Evolutionary conservation across 768 basidiomycete species (phyloP).

Genomic region (Sporobolomyces phaffii): DNA sequence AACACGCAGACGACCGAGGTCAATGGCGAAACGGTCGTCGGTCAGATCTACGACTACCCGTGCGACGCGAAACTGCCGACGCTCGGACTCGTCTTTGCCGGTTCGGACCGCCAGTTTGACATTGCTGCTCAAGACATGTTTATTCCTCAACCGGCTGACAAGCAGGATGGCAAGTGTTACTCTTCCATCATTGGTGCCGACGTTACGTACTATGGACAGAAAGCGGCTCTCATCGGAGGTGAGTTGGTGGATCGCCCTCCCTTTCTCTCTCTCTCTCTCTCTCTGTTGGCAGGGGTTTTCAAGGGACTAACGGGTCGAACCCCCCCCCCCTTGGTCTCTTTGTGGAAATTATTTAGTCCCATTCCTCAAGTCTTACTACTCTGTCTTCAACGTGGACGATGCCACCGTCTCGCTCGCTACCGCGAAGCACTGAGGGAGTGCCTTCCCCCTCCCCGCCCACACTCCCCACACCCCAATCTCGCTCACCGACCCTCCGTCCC

Average conservation of each 20-base stretch:
- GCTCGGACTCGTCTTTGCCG: slow-evolving; percentile 7
- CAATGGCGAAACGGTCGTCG: background rate
- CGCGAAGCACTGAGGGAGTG: background rate
- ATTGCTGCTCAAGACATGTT: background rate
- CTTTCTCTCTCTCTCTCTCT: background rate
- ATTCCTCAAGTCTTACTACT: background rate
- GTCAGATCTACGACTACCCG: slow-evolving; percentile 3
- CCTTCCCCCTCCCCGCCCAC: background rate
- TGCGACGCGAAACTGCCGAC: background rate
- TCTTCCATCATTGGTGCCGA: slow-evolving; percentile 12
- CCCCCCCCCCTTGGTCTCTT: too few species aligned
- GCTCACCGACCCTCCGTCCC: background rate
- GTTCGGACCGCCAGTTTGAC: background rate
- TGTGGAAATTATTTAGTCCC: background rate
- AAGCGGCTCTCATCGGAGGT: slow-evolving; percentile 14
- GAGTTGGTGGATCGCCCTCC: background rate
- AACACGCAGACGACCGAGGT: background rate
- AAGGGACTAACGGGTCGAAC: too few species aligned
- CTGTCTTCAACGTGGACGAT: background rate
- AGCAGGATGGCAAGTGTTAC: background rate
- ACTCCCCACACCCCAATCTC: background rate
- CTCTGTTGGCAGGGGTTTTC: too few species aligned
- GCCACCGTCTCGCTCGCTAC: background rate
- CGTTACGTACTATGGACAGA: background rate
- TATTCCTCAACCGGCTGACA: background rate